Evolutionary conservation across 2,329 filamentous ascomycete species (phyloP).

Genomic region (Blastomyces emzantsi): DNA sequence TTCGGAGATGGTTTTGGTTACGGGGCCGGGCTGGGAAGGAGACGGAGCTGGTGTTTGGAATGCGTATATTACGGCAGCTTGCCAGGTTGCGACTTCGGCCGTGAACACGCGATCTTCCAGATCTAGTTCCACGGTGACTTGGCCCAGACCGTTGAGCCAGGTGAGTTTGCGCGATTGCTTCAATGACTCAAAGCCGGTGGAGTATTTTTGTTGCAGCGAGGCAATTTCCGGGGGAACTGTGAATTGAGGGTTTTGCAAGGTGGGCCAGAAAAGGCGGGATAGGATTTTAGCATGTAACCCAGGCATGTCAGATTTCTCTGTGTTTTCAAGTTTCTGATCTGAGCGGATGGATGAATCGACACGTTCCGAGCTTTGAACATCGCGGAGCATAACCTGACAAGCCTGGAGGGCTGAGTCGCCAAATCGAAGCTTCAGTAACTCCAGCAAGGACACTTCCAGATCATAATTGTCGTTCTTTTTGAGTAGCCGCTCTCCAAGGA

Average conservation of each 20-base stretch:
- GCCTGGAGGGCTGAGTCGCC: conserved; percentile 79
- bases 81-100: conserved; percentile 68
- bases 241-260: conserved; percentile 51
- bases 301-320: conserved; percentile 27
- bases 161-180: conserved; percentile 79
- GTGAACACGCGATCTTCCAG: conserved; percentile 68
- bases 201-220: conserved; percentile 60
- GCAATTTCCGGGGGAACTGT: conserved; percentile 37
- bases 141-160: conserved; percentile 77
- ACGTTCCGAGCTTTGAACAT: conserved; percentile 72
- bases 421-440: conserved; percentile 79
- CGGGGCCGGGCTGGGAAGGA: conserved; percentile 12
- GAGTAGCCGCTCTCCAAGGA: conserved; percentile 73
- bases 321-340: conserved; percentile 34
- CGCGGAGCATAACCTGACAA: conserved; percentile 95
- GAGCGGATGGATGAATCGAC: conserved; percentile 61
- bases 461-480: conserved; percentile 59
- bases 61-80: conserved; percentile 77
- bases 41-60: conserved; percentile 51
- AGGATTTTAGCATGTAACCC: conserved; percentile 73
- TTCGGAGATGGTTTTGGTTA: conserved; percentile 35
- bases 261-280: conserved; percentile 89
- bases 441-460: conserved; percentile 73
- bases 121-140: conserved; percentile 70
- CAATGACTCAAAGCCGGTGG: conserved; percentile 63